phyloP scores from a whole-genome alignment of 148 eudicot species.

The Rheum nobile region DNA sequence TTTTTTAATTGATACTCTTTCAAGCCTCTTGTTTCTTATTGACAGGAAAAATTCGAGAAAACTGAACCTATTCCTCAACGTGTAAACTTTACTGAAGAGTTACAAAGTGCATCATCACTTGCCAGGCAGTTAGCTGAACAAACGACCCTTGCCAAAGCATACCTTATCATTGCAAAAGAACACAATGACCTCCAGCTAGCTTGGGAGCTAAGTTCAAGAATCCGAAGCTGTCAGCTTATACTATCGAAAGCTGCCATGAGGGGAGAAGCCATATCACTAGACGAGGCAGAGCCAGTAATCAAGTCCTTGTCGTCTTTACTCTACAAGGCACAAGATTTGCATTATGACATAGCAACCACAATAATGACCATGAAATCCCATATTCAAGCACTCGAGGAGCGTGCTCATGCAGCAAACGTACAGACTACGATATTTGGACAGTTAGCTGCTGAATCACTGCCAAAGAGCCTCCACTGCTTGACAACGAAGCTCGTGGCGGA shows the following conservation, averaged over 20 bases:
- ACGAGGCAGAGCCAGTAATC: conserved; percentile 21
- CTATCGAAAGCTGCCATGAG: conserved; percentile 23
- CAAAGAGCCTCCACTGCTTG: conserved; percentile 26
- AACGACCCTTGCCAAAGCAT: conserved; percentile 23
- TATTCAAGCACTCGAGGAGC: conserved; percentile 22
- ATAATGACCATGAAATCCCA: conserved; percentile 29
- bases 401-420: conserved; percentile 18
- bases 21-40: neutral
- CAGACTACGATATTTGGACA: conserved; percentile 24
- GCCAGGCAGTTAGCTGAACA: conserved; percentile 31
- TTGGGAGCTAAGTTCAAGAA: conserved; percentile 30
- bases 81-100: conserved; percentile 28
- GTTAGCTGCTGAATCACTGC: conserved; percentile 29
- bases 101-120: conserved; percentile 19
- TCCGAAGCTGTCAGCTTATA: conserved; percentile 24
- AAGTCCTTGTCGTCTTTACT: conserved; percentile 18
- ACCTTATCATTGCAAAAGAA: conserved; percentile 27
- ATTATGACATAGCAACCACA: conserved; percentile 25
- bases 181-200: conserved; percentile 29
- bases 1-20: neutral
- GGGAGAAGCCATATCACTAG: conserved; percentile 14
- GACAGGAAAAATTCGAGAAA: conserved; percentile 6
- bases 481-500: conserved; percentile 18
- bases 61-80: neutral
- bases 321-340: conserved; percentile 24